Conservation (phyloP, 169 alveolate genomes). For the Eimeria praecox region DNA sequence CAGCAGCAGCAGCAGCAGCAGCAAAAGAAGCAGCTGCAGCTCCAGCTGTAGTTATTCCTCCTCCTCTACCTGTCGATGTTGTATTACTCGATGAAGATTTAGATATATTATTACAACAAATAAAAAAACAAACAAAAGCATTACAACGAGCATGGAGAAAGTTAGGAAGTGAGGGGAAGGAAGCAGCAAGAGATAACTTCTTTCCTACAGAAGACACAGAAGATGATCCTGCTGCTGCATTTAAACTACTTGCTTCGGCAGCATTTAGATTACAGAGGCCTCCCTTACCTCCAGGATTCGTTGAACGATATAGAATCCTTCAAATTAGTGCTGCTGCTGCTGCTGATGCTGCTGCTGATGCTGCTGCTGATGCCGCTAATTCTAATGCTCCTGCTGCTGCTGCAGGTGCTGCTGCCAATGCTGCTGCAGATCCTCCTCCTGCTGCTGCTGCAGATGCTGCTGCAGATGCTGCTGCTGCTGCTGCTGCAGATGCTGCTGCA, state of each 20-base stretch:
- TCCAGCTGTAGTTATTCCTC: too few species aligned
- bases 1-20: neutral
- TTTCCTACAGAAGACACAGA: too few species aligned
- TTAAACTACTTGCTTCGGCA: too few species aligned
- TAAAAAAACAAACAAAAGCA: too few species aligned
- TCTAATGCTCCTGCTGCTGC: neutral
- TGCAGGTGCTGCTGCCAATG: constrained; percentile 9
- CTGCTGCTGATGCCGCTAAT: neutral
- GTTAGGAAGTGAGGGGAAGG: too few species aligned
- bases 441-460: constrained; percentile 43
- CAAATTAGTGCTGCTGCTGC: constrained; percentile 34
- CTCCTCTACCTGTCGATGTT: too few species aligned
- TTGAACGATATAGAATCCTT: constrained; percentile 8
- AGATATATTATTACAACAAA: too few species aligned
- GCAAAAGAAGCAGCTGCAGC: neutral
- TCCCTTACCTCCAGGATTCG: neutral
- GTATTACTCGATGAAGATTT: too few species aligned
- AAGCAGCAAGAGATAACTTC: too few species aligned
- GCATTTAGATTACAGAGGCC: too few species aligned
- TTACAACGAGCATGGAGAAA: too few species aligned
- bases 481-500: neutral
- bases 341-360: constrained; percentile 38
- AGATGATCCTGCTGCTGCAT: too few species aligned
- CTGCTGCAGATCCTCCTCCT: neutral
- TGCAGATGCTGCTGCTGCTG: constrained; percentile 31